Percentiles rank a stretch among this genome's conserved stretches.
Evolutionary conservation across 345 rosid genomes (phyloP).

Genomic region (Mallotus nudiflorus): DNA sequence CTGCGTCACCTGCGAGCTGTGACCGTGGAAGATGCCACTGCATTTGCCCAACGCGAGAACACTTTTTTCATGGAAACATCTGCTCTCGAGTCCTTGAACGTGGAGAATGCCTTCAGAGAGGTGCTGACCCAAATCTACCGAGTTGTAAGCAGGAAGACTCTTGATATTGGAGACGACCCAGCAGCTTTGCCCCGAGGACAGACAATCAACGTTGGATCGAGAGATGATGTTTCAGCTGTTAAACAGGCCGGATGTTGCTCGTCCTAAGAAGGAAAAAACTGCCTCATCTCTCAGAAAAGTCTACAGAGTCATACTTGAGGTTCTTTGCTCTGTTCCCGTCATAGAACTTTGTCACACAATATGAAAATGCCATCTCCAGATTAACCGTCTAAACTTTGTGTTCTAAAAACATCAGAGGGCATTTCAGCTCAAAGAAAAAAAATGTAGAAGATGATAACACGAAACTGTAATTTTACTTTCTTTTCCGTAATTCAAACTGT

Average conservation of each 20-base stretch:
- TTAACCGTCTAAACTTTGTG: neutral
- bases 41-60: slow-evolving; percentile 28
- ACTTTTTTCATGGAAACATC: slow-evolving; percentile 39
- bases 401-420: neutral
- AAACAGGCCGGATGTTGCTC: slow-evolving; percentile 34
- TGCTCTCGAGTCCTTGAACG: slow-evolving; percentile 36
- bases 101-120: slow-evolving; percentile 36
- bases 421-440: neutral
- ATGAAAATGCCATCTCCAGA: neutral
- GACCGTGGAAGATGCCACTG: slow-evolving; percentile 22
- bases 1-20: slow-evolving; percentile 37
- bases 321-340: slow-evolving; percentile 13
- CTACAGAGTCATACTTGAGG: neutral
- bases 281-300: neutral
- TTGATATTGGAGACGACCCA: slow-evolving; percentile 31
- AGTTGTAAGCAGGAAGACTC: slow-evolving; percentile 36
- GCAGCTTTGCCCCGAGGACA: slow-evolving; percentile 32
- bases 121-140: slow-evolving; percentile 33
- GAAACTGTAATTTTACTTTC: neutral
- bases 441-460: neutral
- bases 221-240: slow-evolving; percentile 33
- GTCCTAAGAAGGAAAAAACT: slow-evolving; percentile 10
- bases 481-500: neutral
- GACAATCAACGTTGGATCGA: slow-evolving; percentile 33
- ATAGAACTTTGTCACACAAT: slow-evolving; percentile 8